Evolutionary conservation across 2,329 filamentous ascomycete genomes (phyloP).

Genomic region (Nigrograna mackinnonii): DNA sequence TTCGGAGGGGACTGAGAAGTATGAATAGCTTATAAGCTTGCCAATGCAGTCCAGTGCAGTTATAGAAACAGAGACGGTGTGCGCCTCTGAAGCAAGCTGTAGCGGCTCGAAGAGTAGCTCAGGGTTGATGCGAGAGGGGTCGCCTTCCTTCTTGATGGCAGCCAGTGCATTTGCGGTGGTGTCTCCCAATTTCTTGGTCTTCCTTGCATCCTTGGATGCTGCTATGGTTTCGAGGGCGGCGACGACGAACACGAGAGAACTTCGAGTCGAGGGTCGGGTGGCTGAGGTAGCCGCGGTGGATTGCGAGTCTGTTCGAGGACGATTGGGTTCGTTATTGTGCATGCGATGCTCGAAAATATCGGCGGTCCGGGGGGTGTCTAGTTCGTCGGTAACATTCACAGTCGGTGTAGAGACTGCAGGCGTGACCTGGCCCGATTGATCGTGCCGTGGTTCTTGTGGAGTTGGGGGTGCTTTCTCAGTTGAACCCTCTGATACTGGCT

Average conservation of each 20-base stretch:
- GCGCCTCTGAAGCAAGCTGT: slow-evolving; percentile 84
- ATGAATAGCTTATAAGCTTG: slow-evolving; percentile 98
- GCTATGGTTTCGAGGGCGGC: slow-evolving; percentile 92
- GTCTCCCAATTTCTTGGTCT: slow-evolving; percentile 82
- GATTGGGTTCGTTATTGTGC: slow-evolving; percentile 27
- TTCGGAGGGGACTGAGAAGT: slow-evolving; percentile 76
- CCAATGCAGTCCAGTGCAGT: slow-evolving; percentile 96
- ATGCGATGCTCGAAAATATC: slow-evolving; percentile 40
- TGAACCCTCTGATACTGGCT: slow-evolving; percentile 18
- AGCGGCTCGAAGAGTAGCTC: slow-evolving; percentile 91
- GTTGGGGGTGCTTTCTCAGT: slow-evolving; percentile 16
- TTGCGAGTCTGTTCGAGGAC: slow-evolving; percentile 62
- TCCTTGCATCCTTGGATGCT: slow-evolving; percentile 86
- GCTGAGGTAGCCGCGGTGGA: slow-evolving; percentile 56
- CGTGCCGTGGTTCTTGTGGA: slow-evolving; percentile 13
- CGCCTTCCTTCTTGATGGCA: slow-evolving; percentile 79
- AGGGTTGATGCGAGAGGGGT: slow-evolving; percentile 80
- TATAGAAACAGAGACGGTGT: slow-evolving; percentile 83
- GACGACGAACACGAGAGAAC: slow-evolving; percentile 94
- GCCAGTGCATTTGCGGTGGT: slow-evolving; percentile 79
- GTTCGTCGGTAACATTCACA: slow-evolving; percentile 24
- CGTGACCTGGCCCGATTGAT: slow-evolving; percentile 19
- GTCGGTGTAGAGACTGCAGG: slow-evolving; percentile 25
- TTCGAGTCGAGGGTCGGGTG: slow-evolving; percentile 69
- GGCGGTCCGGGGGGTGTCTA: slow-evolving; percentile 33